A percentile compares a stretch with the other conserved stretches of the same genome.
These are phyloP conservation scores for Saururus chinensis DNA, from an alignment of 164 flowering plant genomes.

Conservation along the genomic window DNA sequence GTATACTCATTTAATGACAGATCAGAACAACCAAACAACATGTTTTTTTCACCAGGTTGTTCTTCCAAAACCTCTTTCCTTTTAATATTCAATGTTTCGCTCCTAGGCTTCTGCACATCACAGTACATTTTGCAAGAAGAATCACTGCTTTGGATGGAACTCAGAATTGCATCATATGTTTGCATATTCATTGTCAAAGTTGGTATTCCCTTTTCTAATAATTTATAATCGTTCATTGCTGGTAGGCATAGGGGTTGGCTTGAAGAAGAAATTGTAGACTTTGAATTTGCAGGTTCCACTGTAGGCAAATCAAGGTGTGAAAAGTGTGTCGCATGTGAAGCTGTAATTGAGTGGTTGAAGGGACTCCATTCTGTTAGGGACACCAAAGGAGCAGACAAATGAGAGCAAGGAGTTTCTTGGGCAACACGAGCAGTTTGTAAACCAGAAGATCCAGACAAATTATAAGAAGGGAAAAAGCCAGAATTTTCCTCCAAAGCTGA, in stretches of 20 bases:
- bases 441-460: conserved; percentile 5
- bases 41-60: conserved; percentile 4
- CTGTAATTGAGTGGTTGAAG: conserved; percentile 1
- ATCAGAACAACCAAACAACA: conserved; percentile 1
- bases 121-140: too few species aligned
- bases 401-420: conserved; percentile 8
- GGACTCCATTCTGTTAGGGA: conserved; percentile 7
- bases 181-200: conserved; percentile 7
- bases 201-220: background rate
- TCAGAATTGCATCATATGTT: conserved; percentile 5
- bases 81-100: background rate
- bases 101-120: conserved; percentile 3
- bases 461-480: background rate
- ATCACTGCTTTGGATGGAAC: conserved; percentile 2
- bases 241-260: background rate
- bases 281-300: conserved; percentile 6
- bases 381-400: conserved; percentile 4
- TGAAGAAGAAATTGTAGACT: background rate
- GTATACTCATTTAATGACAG: conserved; percentile 1
- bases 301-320: conserved; percentile 8
- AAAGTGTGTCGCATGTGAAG: conserved; percentile 2
- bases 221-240: background rate
- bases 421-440: background rate
- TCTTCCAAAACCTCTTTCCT: conserved; percentile 8
- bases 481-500: conserved; percentile 3